Evolutionary conservation across 306 rosid genomes (phyloP), one percentile per base, ranked within the genome.

Genomic region (Arachis stenosperma): DNA sequence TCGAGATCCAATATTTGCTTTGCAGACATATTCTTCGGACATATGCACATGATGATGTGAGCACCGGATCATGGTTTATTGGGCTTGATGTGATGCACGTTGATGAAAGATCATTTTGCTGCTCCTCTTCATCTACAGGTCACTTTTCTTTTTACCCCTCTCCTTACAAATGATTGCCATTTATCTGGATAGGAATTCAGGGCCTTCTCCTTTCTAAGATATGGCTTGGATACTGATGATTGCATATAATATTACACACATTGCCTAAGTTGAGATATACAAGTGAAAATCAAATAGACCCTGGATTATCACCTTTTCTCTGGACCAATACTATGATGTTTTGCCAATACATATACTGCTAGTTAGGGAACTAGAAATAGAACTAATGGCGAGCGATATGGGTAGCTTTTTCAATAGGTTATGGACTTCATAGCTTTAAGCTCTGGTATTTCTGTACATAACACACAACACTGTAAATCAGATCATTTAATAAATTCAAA

Each of bases 41-140:
- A 48, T 88, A 86, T 81, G 89, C 92, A 58, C 89, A 86, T 4
- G 92, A 88, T 61, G 92, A 88, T 82, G 72, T 86, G 67, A 88
- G 88, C 71, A 75, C 81, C 7, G 96, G 92, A 69, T 88, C 96
- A 43, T 87, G 92, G 96, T 88, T 90, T 84, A 82, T 90, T 77
- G 96, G 92, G 60, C 83, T 90, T 58, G 90, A 88, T 22, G 90
- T 86, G 73, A 67, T 71, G 67, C 86, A 87, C 81, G 27, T 83
- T 8, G 81, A 83, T 73, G 89, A 90, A 67, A 43, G 36, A 17
- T 86, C 81, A 77, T 84, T 90, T 73, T 90, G 92, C 87, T 88
- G 92, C 86, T 81, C 86, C 71, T 67, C 90, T 36, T 79, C 81
- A 85, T 65, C 84, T 22, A 8, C 85, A 84, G 96, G 96, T 90